Conservation (phyloP, 306 rosid species). For the Senna tora region DNA sequence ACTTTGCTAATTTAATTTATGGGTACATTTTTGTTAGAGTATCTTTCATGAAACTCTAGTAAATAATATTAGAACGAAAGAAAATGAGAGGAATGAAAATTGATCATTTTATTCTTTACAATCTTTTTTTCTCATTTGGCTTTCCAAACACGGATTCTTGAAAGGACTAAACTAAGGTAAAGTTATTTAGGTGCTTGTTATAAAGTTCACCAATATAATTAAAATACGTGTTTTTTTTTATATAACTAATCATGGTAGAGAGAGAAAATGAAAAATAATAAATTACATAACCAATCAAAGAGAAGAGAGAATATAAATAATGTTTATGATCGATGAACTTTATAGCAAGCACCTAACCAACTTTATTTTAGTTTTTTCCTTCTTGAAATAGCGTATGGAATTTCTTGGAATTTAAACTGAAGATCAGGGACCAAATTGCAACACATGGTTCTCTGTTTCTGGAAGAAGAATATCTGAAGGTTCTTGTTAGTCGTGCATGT, state of each 20-base stretch:
- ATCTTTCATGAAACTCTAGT: background rate
- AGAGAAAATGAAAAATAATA: too few relatives aligned
- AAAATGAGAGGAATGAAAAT: background rate
- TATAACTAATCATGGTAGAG: too few relatives aligned
- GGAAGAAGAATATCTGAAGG: background rate
- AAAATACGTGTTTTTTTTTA: too few relatives aligned
- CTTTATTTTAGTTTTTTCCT: too few relatives aligned
- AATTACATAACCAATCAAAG: too few relatives aligned
- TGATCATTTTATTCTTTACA: background rate
- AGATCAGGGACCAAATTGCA: background rate
- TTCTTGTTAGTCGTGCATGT: conserved; percentile 5
- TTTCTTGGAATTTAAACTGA: background rate
- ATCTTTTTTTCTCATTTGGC: background rate
- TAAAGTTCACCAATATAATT: too few relatives aligned
- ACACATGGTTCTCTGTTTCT: background rate
- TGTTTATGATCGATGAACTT: too few relatives aligned
- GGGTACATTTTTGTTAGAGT: background rate
- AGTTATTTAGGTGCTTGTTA: too few relatives aligned
- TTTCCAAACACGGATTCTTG: background rate
- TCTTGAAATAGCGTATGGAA: background rate
- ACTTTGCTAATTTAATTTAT: background rate
- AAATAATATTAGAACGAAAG: background rate
- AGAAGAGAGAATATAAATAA: too few relatives aligned
- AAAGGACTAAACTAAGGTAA: too few relatives aligned
- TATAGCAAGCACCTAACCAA: too few relatives aligned